A percentile compares a stretch with the other conserved stretches of the same genome.
These are phyloP conservation scores for Phytophthora crassamura DNA, from an alignment of 352 stramenopile species.

Conservation along the genomic window DNA sequence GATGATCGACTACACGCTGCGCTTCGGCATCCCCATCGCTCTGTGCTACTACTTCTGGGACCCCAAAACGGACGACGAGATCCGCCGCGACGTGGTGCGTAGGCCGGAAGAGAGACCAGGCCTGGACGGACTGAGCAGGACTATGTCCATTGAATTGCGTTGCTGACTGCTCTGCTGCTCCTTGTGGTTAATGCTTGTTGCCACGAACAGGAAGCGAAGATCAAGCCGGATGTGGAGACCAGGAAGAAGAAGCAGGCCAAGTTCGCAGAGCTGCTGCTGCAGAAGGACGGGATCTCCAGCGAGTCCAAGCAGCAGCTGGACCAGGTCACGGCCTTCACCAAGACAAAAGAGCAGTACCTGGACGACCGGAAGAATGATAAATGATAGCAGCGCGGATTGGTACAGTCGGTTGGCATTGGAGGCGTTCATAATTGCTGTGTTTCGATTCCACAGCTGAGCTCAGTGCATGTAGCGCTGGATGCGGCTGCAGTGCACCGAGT, in stretches of 20 bases:
- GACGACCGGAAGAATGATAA: conserved; percentile 34
- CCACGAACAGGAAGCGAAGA: conserved; percentile 59
- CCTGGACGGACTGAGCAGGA: too few relatives aligned
- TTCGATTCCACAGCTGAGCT: conserved; percentile 3
- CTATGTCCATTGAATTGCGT: too few relatives aligned
- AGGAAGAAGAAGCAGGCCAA: conserved; percentile 75
- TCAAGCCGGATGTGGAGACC: conserved; percentile 65
- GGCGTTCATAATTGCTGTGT: background rate
- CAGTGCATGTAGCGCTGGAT: conserved; percentile 82
- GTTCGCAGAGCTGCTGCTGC: conserved; percentile 79
- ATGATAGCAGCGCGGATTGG: conserved; percentile 6
- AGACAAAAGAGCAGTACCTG: conserved; percentile 47
- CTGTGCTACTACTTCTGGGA: conserved; percentile 77
- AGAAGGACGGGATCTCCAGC: conserved; percentile 50
- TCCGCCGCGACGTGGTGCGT: conserved; percentile 80
- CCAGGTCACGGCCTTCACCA: conserved; percentile 77
- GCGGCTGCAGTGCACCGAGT: conserved; percentile 71
- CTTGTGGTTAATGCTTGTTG: too few relatives aligned
- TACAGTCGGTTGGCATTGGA: background rate
- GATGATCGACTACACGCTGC: conserved; percentile 76
- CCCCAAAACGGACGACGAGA: conserved; percentile 76
- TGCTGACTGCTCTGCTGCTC: too few relatives aligned
- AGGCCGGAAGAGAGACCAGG: background rate
- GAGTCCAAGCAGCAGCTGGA: conserved; percentile 81
- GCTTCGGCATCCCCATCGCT: conserved; percentile 78